Conservation (phyloP, 2,329 filamentous ascomycete genomes). For the Penicillium sp. region DNA sequence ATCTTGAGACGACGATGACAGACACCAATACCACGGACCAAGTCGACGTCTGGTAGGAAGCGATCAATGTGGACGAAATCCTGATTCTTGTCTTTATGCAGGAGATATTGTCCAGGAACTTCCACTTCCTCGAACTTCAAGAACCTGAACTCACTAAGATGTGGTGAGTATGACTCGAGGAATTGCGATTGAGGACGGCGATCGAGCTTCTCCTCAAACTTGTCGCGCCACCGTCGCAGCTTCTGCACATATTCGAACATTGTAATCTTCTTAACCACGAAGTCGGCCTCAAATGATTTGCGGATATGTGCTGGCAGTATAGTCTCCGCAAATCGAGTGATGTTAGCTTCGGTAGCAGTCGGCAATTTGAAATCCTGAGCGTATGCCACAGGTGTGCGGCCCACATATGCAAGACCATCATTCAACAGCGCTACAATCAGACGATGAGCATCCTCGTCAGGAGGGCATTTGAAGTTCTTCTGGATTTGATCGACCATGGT, state of each 20-base stretch:
- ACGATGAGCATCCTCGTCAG: slow-evolving; percentile 95
- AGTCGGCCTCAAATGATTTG: slow-evolving; percentile 95
- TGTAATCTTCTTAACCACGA: slow-evolving; percentile 89
- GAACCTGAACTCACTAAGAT: slow-evolving; percentile 94
- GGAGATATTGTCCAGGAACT: slow-evolving; percentile 91
- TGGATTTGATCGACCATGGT: slow-evolving; percentile 99
- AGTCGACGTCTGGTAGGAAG: slow-evolving; percentile 90
- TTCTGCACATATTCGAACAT: slow-evolving; percentile 99
- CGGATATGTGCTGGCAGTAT: slow-evolving; percentile 92
- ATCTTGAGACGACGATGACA: slow-evolving; percentile 94
- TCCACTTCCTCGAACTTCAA: slow-evolving; percentile 98
- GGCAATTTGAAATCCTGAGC: slow-evolving; percentile 89
- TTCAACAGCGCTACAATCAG: slow-evolving; percentile 97
- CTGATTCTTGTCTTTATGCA: slow-evolving; percentile 98
- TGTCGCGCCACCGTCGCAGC: slow-evolving; percentile 89
- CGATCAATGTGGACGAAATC: slow-evolving; percentile 97
- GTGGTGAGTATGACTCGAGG: slow-evolving; percentile 81
- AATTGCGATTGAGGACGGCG: slow-evolving; percentile 68
- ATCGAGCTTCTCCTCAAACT: slow-evolving; percentile 96
- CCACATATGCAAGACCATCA: slow-evolving; percentile 89
- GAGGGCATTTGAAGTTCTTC: slow-evolving; percentile 98
- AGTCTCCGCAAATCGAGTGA: slow-evolving; percentile 92
- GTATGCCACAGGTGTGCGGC: slow-evolving; percentile 79
- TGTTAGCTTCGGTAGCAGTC: slow-evolving; percentile 86
- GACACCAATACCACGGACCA: slow-evolving; percentile 83